Base-by-base conservation (phyloP, 495 filamentous ascomycete genomes). In the Penicillium diatomitis region DNA sequence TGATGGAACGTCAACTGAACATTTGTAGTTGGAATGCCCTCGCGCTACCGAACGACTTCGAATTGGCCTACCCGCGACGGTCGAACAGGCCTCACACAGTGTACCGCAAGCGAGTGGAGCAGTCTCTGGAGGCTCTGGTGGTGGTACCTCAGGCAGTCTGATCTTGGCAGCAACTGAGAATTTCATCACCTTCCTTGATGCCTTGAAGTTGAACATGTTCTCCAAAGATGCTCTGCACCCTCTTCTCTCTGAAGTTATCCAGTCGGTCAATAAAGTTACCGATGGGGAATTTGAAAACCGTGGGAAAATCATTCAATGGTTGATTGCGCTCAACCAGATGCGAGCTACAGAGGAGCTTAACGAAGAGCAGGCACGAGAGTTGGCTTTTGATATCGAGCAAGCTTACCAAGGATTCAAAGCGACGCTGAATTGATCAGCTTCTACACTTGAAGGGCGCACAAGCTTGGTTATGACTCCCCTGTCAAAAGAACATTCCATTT, bases 111-210 rank as follows among this genome's bases (percentile, higher is more conserved):
- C 71, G n/a, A 68, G 69, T 38, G 67, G 59, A 55, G 66, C 78
- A 2, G 60, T 74, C 39, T 54, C 73, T 33, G 60, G 58, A 29
- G 58, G 63, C 29, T 49, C 59, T 36, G 46, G 51, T 40, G 78
- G 66, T 33, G 77, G 75, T 38, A 80, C 81, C 47, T 83, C 83
- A 12, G 87, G 86, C 29, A 79, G 82, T 37, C 73, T 91, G 35
- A 89, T 96, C 48, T 66, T 91, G 30, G 79, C 87, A 42, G 90
- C 92, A 4, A 96, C 92, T 4, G 88, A 97, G 66, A 90, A 95
- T 62, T 99, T 99, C 61, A 97, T 99, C 65, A 99, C 94, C 0
- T 90, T 96, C 67, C 74, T 99, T 40, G 94, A 99, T 66, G 94
- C 92, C 27, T 74, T 97, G 56, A 86, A 86, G 57, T 75, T 99